Percentiles rank a stretch among this genome's conserved stretches.
Conservation (phyloP, 2,329 filamentous ascomycete species). For the Pseudocercospora ulei region DNA sequence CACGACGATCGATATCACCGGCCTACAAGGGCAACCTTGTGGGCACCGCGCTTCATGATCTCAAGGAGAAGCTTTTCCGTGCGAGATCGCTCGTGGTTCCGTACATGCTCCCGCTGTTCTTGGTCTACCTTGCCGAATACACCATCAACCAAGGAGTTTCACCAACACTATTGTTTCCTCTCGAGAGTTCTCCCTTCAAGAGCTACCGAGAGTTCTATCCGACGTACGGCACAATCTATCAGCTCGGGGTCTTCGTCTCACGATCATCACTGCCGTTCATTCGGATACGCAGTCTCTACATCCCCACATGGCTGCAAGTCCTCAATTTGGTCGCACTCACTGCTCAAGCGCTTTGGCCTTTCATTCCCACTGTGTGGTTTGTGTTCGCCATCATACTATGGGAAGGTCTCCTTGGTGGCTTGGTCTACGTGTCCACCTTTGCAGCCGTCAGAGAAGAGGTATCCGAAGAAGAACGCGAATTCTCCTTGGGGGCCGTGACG, state of each 20-base stretch:
- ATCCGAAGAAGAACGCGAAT: conserved; percentile 68
- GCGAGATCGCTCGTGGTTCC: conserved; percentile 19
- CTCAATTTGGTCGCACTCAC: conserved; percentile 65
- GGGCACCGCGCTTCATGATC: conserved; percentile 12
- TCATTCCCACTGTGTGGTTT: conserved; percentile 77
- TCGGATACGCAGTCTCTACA: conserved; percentile 68
- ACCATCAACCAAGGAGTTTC: conserved; percentile 93
- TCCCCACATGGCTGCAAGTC: conserved; percentile 72
- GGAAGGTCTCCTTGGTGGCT: conserved; percentile 83
- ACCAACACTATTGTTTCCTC: conserved; percentile 79
- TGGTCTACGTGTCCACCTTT: conserved; percentile 94
- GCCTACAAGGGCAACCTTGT: conserved; percentile 16
- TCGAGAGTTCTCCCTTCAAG: conserved; percentile 63
- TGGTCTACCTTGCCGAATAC: conserved; percentile 94
- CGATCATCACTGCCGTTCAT: conserved; percentile 82
- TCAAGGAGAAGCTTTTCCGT: conserved; percentile 47
- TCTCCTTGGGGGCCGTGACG: conserved; percentile 78
- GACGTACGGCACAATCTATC: conserved; percentile 88
- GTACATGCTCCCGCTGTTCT: conserved; percentile 78
- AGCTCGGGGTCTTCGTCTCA: conserved; percentile 88
- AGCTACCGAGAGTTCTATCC: conserved; percentile 85
- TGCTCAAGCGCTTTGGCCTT: conserved; percentile 61
- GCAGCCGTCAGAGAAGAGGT: conserved; percentile 84
- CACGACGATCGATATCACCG: conserved; percentile 29
- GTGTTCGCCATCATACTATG: conserved; percentile 80